Percentiles rank a stretch among this genome's conserved stretches.
phyloP scores from a whole-genome alignment of 2,329 filamentous ascomycete genomes.

The Pseudogymnoascus sp. region DNA sequence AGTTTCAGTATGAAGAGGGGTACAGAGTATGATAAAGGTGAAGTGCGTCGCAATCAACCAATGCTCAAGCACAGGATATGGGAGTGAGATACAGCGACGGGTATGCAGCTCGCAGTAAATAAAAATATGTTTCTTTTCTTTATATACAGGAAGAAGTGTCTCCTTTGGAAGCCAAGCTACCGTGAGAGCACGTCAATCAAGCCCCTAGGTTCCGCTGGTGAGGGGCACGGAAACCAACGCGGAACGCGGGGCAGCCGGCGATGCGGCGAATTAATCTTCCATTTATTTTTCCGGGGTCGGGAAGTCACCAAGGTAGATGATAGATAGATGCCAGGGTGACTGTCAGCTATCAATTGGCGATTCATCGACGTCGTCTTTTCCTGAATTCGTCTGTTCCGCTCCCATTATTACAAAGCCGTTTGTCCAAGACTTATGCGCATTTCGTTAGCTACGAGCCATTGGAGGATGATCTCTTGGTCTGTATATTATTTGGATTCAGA shows the following conservation, averaged over 20 bases:
- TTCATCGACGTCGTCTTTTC: background rate
- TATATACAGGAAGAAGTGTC: background rate
- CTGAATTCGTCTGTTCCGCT: background rate
- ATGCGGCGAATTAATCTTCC: slow-evolving; percentile 1
- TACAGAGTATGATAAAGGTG: background rate
- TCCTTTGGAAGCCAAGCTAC: background rate
- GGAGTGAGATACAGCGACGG: background rate
- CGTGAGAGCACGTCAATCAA: background rate
- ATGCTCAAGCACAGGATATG: background rate
- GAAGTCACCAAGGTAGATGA: background rate
- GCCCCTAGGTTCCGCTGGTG: background rate
- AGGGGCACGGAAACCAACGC: background rate
- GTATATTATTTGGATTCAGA: background rate
- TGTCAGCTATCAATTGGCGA: background rate
- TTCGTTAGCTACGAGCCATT: background rate
- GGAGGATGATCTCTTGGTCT: background rate
- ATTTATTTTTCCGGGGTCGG: background rate
- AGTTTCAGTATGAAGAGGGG: background rate
- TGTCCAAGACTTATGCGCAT: background rate
- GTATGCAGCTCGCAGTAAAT: background rate
- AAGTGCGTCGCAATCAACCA: background rate
- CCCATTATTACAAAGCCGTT: background rate
- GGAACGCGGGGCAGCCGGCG: background rate
- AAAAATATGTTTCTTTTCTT: background rate
- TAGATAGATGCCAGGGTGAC: background rate